These are phyloP conservation scores for Digitaria exilis DNA, from an alignment of 202 grass and related monocot genomes.

Conservation along the genomic window DNA sequence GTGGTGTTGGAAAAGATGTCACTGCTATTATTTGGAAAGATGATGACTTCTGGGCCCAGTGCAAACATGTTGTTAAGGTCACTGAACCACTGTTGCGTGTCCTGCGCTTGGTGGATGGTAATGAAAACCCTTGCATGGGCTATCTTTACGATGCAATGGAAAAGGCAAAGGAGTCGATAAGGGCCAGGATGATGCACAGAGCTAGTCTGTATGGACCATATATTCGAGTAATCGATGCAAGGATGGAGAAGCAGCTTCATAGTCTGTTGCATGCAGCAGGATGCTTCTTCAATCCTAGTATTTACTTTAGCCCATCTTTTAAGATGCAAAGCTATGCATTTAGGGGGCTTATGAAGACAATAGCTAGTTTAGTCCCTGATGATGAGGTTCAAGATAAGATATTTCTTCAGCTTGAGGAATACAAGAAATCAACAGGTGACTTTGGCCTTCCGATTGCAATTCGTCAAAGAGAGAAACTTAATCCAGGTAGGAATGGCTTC, in stretches of 20 bases:
- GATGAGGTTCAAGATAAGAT: slow-evolving; percentile 71
- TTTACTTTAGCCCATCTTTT: slow-evolving; percentile 63
- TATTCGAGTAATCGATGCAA: slow-evolving; percentile 58
- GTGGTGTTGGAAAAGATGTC: slow-evolving; percentile 44
- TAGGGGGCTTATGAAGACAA: slow-evolving; percentile 68
- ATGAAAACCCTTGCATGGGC: slow-evolving; percentile 72
- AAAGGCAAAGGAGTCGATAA: slow-evolving; percentile 72
- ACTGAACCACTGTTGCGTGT: slow-evolving; percentile 55
- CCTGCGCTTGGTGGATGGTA: slow-evolving; percentile 53
- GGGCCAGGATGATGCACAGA: slow-evolving; percentile 59
- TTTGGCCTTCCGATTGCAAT: slow-evolving; percentile 73
- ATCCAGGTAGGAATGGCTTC: slow-evolving; percentile 50
- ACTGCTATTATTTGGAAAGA: slow-evolving; percentile 61
- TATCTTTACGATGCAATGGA: slow-evolving; percentile 71
- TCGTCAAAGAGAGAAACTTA: slow-evolving; percentile 64
- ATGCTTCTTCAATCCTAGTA: slow-evolving; percentile 69
- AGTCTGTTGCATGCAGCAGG: slow-evolving; percentile 73
- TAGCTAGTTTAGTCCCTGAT: slow-evolving; percentile 59
- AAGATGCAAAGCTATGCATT: slow-evolving; percentile 58
- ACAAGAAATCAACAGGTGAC: slow-evolving; percentile 73
- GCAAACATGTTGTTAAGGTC: slow-evolving; percentile 59
- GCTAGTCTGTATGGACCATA: slow-evolving; percentile 59
- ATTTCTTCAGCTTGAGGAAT: slow-evolving; percentile 67
- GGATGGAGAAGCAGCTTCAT: slow-evolving; percentile 58
- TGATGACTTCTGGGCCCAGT: slow-evolving; percentile 60